Evolutionary conservation across 2,329 filamentous ascomycete genomes (phyloP).

Genomic region (Hypoxylon sp.): DNA sequence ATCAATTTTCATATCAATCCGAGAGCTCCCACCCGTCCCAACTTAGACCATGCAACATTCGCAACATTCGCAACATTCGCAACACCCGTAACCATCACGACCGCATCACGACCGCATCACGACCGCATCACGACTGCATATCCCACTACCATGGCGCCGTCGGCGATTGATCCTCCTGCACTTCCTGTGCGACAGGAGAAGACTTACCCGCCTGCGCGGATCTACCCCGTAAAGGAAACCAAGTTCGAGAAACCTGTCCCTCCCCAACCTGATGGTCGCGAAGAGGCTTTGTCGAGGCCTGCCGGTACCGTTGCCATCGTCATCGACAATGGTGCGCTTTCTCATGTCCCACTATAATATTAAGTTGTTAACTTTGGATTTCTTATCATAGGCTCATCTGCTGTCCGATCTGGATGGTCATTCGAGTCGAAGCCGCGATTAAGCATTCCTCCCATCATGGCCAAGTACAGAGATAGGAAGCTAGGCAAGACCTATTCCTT

Average conservation of each 20-base stretch:
- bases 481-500: slow-evolving; percentile 92
- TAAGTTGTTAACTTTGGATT: slow-evolving; percentile 32
- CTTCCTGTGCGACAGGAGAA: slow-evolving; percentile 60
- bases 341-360: neutral
- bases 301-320: slow-evolving; percentile 82
- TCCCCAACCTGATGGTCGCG: slow-evolving; percentile 76
- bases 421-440: slow-evolving; percentile 88
- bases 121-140: slow-evolving; percentile 19
- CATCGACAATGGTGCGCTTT: slow-evolving; percentile 89
- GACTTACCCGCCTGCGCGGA: slow-evolving; percentile 67
- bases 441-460: slow-evolving; percentile 88
- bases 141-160: slow-evolving; percentile 64
- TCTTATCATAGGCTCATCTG: slow-evolving; percentile 78
- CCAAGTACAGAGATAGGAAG: slow-evolving; percentile 95
- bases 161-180: slow-evolving; percentile 64
- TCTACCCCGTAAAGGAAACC: slow-evolving; percentile 74
- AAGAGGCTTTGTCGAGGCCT: slow-evolving; percentile 71
- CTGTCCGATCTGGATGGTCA: slow-evolving; percentile 94
- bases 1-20: neutral
- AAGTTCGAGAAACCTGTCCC: slow-evolving; percentile 70
- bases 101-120: slow-evolving; percentile 14
- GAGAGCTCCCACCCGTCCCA: neutral
- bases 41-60: slow-evolving; percentile 42
- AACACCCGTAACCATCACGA: slow-evolving; percentile 32
- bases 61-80: slow-evolving; percentile 30